Evolutionary conservation across 768 basidiomycete genomes (phyloP).

Genomic region (Vishniacozyma victoriae): DNA sequence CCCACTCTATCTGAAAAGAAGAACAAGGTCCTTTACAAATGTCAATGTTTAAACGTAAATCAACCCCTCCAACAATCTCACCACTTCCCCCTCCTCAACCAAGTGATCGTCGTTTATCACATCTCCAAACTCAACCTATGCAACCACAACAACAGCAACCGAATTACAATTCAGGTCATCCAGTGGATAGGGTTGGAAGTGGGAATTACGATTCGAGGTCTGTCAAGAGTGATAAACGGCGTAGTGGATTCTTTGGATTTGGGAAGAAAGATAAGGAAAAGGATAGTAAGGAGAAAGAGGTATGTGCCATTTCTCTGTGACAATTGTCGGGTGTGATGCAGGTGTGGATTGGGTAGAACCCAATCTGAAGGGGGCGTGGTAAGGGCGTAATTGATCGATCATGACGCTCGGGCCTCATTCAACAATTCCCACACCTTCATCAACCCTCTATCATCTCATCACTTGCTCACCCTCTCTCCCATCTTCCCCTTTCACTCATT

Average conservation of each 20-base stretch:
- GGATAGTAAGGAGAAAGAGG: slow-evolving; percentile 13
- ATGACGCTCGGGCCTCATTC: neutral
- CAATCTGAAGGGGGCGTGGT: no score
- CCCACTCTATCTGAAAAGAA: no score
- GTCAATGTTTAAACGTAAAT: no score
- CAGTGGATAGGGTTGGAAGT: slow-evolving; percentile 1
- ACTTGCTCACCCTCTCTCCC: slow-evolving; percentile 76
- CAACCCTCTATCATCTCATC: slow-evolving; percentile 75
- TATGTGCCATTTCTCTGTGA: neutral
- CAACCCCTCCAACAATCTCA: no score
- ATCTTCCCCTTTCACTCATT: no score
- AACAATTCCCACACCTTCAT: slow-evolving; percentile 3
- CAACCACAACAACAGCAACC: slow-evolving; percentile 6
- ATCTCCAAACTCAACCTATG: slow-evolving; percentile 2
- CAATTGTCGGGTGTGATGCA: neutral
- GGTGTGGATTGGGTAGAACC: no score
- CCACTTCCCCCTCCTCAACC: no score
- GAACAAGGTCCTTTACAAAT: no score
- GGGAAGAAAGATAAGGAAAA: slow-evolving; percentile 25
- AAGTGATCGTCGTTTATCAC: no score
- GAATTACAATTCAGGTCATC: neutral
- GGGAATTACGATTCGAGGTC: neutral
- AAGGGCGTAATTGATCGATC: no score
- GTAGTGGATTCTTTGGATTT: slow-evolving; percentile 37
- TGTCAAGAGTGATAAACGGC: slow-evolving; percentile 23